Evolutionary conservation across 805 yeast species (phyloP).

Genomic region (Crinitomyces ghanaensis): DNA sequence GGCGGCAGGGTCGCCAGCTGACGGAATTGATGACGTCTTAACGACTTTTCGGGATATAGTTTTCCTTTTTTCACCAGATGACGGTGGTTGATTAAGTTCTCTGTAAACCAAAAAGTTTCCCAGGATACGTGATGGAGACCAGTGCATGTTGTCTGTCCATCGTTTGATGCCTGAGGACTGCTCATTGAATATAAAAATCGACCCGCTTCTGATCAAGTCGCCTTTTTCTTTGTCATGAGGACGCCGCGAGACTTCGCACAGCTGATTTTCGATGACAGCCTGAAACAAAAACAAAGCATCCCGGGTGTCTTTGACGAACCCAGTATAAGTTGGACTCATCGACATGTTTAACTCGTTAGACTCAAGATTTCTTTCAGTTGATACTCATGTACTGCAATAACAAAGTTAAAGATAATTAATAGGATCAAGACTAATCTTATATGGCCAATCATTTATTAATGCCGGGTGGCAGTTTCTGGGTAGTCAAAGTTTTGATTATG

Average conservation of each 20-base stretch:
- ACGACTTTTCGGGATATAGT: slow-evolving; percentile 7
- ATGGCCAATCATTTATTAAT: too few species aligned
- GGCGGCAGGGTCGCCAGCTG: too few species aligned
- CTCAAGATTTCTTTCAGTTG: too few species aligned
- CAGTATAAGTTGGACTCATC: slow-evolving; percentile 48
- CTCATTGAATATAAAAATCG: slow-evolving; percentile 76
- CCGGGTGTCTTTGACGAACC: slow-evolving; percentile 69
- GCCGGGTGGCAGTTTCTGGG: too few species aligned
- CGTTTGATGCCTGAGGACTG: slow-evolving; percentile 74
- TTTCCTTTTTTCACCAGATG: slow-evolving; percentile 34
- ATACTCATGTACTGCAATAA: too few species aligned
- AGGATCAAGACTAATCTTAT: too few species aligned
- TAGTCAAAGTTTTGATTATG: too few species aligned
- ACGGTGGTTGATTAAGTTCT: slow-evolving; percentile 42
- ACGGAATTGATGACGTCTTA: neutral
- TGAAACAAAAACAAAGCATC: slow-evolving; percentile 79
- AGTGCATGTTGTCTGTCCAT: slow-evolving; percentile 94
- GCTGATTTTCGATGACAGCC: slow-evolving; percentile 52
- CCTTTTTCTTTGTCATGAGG: slow-evolving; percentile 73
- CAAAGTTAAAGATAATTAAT: too few species aligned
- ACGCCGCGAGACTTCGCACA: slow-evolving; percentile 58
- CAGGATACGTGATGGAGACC: slow-evolving; percentile 86
- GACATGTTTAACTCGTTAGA: too few species aligned
- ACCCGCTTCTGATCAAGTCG: slow-evolving; percentile 58
- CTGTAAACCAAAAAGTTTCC: slow-evolving; percentile 80